These are phyloP conservation scores for Trypanosoma theileri DNA, from an alignment of 208 protist species.

Conservation along the genomic window DNA sequence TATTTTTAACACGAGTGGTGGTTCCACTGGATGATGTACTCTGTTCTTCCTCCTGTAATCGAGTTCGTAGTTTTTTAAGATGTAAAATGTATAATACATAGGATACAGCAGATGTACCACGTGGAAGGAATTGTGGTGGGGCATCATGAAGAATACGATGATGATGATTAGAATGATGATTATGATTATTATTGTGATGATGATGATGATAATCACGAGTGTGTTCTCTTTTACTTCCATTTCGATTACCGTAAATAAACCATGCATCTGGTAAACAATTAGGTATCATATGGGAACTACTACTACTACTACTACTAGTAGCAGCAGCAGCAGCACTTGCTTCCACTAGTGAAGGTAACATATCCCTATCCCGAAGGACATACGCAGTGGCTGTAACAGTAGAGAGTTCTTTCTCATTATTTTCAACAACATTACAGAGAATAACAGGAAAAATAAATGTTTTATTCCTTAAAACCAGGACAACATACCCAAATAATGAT, in stretches of 20 bases:
- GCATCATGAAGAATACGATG: not conserved
- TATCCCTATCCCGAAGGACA: slow-evolving; percentile 64
- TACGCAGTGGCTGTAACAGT: slow-evolving; percentile 34
- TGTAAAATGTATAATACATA: slow-evolving; percentile 59
- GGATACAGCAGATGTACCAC: slow-evolving; percentile 60
- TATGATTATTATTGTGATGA: not conserved
- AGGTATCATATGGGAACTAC: not conserved
- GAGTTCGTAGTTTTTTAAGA: slow-evolving; percentile 25
- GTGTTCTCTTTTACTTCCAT: not conserved
- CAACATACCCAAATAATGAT: slow-evolving; percentile 48
- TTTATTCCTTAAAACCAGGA: slow-evolving; percentile 51
- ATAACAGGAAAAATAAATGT: slow-evolving; percentile 59
- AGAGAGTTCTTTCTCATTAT: slow-evolving; percentile 1
- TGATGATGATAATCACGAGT: not conserved
- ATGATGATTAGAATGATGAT: not conserved
- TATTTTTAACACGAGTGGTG: slow-evolving; percentile 11
- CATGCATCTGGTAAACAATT: slow-evolving; percentile 50
- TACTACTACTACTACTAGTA: too few species aligned
- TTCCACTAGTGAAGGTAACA: slow-evolving; percentile 65
- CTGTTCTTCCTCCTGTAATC: slow-evolving; percentile 21
- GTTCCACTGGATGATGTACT: not conserved
- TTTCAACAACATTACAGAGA: slow-evolving; percentile 28
- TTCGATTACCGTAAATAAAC: slow-evolving; percentile 31
- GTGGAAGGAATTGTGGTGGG: slow-evolving; percentile 49
- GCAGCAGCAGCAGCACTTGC: slow-evolving; percentile 36